Evolutionary conservation across 345 rosid genomes (phyloP).

Genomic region (Reutealis trisperma): DNA sequence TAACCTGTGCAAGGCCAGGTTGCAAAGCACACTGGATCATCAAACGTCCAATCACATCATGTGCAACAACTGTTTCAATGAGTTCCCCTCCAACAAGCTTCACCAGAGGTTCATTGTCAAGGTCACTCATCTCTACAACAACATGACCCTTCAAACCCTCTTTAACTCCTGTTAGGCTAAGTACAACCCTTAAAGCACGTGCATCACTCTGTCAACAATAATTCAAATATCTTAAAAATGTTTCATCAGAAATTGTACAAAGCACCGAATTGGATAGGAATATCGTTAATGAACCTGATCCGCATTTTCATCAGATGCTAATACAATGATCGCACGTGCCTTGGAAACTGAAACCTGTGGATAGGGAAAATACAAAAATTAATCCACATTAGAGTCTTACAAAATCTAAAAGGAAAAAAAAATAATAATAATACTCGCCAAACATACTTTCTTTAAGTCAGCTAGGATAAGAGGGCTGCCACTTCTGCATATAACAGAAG

Average conservation of each 20-base stretch:
- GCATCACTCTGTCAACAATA: constrained; percentile 73
- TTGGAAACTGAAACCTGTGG: constrained; percentile 85
- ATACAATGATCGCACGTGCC: constrained; percentile 80
- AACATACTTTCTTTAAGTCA: constrained; percentile 74
- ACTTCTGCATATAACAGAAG: constrained; percentile 89
- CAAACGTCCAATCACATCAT: constrained; percentile 94
- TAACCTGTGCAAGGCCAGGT: constrained; percentile 95
- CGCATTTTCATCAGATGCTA: constrained; percentile 90
- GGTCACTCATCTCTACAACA: constrained; percentile 94
- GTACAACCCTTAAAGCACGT: constrained; percentile 86
- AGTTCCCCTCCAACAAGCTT: constrained; percentile 96
- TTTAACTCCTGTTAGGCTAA: constrained; percentile 83
- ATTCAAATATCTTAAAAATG: constrained; percentile 13
- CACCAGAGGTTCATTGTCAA: constrained; percentile 91
- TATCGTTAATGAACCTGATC: constrained; percentile 65
- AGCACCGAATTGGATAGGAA: constrained; percentile 1
- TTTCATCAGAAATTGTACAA: constrained; percentile 19
- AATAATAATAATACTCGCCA: not conserved
- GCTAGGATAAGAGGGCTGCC: constrained; percentile 91
- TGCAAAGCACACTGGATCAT: constrained; percentile 95
- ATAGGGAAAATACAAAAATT: constrained; percentile 6
- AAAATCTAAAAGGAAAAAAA: not conserved
- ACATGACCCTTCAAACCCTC: constrained; percentile 90
- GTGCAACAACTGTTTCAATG: constrained; percentile 90
- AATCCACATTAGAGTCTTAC: not conserved